These are phyloP conservation scores for Chlorella sp. DNA, from an alignment of 139 green algal genomes.

Conservation along the genomic window DNA sequence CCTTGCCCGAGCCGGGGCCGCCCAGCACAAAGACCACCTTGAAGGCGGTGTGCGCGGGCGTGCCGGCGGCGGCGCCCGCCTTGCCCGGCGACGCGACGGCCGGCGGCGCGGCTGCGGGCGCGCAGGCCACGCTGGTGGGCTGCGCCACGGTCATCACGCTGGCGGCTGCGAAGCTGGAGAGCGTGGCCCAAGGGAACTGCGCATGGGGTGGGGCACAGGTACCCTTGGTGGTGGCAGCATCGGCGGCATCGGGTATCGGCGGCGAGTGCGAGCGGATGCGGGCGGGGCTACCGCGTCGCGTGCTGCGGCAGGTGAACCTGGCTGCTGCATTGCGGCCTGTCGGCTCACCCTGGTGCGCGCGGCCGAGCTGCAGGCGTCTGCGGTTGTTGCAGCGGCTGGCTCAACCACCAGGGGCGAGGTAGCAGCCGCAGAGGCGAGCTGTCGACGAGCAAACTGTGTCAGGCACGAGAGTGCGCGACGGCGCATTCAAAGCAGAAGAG, in stretches of 20 bases:
- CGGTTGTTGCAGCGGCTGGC: too few relatives aligned
- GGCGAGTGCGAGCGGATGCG: not conserved
- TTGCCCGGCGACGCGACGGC: not conserved
- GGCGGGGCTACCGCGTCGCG: not conserved
- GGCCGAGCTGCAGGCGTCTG: not conserved
- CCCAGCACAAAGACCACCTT: constrained; percentile 76
- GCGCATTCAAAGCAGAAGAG: too few relatives aligned
- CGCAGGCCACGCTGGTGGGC: constrained; percentile 17
- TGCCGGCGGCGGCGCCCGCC: not conserved
- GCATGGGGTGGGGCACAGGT: not conserved
- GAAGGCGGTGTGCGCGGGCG: not conserved
- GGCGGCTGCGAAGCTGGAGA: constrained; percentile 24
- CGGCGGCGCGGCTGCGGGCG: not conserved
- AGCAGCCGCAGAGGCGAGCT: too few relatives aligned
- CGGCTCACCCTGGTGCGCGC: not conserved
- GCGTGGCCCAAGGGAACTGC: constrained; percentile 31
- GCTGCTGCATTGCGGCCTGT: not conserved
- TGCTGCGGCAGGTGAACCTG: too few relatives aligned
- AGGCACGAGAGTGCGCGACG: too few relatives aligned
- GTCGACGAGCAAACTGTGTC: too few relatives aligned
- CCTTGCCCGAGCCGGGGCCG: constrained; percentile 82
- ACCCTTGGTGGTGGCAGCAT: not conserved
- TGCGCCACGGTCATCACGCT: constrained; percentile 34
- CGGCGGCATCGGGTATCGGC: too few relatives aligned
- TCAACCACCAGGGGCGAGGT: too few relatives aligned